phyloP scores from a whole-genome alignment of 768 basidiomycete genomes.

The Fomitopsis serialis region DNA sequence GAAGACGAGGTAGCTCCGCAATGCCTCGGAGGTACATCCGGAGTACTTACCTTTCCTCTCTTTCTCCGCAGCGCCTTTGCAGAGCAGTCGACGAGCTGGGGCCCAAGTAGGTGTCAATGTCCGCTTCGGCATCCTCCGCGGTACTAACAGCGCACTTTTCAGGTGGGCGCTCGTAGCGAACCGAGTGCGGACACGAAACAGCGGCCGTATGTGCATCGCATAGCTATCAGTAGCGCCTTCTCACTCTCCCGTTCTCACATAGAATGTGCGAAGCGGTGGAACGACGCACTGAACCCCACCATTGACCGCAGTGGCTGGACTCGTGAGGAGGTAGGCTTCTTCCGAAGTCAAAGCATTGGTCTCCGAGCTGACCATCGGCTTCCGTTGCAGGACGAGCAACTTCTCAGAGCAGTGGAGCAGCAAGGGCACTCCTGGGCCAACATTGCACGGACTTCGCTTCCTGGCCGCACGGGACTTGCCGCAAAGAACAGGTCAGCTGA shows the following conservation, averaged over 20 bases:
- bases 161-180: constrained; percentile 57
- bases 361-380: not conserved
- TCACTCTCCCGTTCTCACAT: constrained; percentile 6
- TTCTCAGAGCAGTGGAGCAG: constrained; percentile 48
- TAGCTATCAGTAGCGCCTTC: not conserved
- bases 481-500: constrained; percentile 50
- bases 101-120: constrained; percentile 19
- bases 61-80: constrained; percentile 30
- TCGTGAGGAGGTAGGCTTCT: constrained; percentile 39
- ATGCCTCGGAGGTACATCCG: not conserved
- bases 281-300: constrained; percentile 54
- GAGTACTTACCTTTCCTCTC: not conserved
- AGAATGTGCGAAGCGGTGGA: constrained; percentile 63
- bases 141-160: not conserved
- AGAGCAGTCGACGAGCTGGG: constrained; percentile 53
- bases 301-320: constrained; percentile 60
- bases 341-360: not conserved
- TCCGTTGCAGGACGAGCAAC: constrained; percentile 39
- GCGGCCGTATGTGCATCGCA: constrained; percentile 42
- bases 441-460: constrained; percentile 57
- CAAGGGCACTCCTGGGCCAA: constrained; percentile 60
- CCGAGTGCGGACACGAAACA: constrained; percentile 50
- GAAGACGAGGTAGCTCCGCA: constrained; percentile 37
- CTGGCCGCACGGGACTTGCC: constrained; percentile 52
- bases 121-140: not conserved